Percentiles rank a stretch among this genome's conserved stretches.
These are phyloP conservation scores for Scolecobasidium constrictum DNA, from an alignment of 2,329 filamentous ascomycete genomes.

Conservation along the genomic window DNA sequence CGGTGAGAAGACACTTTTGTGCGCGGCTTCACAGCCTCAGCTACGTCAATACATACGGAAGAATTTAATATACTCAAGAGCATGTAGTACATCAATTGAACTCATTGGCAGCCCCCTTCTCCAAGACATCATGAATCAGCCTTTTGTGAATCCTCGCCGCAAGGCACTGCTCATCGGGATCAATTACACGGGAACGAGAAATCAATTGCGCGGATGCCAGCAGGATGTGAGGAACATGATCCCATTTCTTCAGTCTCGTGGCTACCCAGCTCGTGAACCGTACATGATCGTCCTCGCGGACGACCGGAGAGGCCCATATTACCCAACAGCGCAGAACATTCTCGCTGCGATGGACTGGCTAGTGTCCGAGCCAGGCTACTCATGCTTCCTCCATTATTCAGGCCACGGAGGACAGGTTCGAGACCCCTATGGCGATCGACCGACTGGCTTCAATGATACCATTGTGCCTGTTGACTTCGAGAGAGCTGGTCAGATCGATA, in stretches of 20 bases:
- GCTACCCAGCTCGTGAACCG: constrained; percentile 29
- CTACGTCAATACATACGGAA: too few relatives aligned
- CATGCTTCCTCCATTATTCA: constrained; percentile 46
- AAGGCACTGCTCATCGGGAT: constrained; percentile 45
- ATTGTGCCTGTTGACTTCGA: constrained; percentile 45
- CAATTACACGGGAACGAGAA: constrained; percentile 36
- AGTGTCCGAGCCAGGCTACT: constrained; percentile 40
- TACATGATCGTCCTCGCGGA: constrained; percentile 32
- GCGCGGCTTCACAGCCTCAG: too few relatives aligned
- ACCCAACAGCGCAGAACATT: constrained; percentile 32
- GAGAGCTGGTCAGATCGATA: constrained; percentile 41
- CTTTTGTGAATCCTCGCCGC: constrained; percentile 5
- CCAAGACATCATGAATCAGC: not conserved
- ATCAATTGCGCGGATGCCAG: constrained; percentile 37
- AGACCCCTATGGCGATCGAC: constrained; percentile 3
- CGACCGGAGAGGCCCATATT: constrained; percentile 22
- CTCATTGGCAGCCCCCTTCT: too few relatives aligned
- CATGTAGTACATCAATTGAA: too few relatives aligned
- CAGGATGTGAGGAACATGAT: constrained; percentile 39
- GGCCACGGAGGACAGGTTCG: constrained; percentile 37
- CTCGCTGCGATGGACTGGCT: constrained; percentile 48
- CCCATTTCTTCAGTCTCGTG: constrained; percentile 32
- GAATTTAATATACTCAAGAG: too few relatives aligned
- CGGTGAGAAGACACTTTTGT: too few relatives aligned
- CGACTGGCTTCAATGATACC: constrained; percentile 32